A percentile compares a stretch with the other conserved stretches of the same genome.
These are phyloP conservation scores for Desmodesmus armatus DNA, from an alignment of 139 green algal species.

Conservation along the genomic window DNA sequence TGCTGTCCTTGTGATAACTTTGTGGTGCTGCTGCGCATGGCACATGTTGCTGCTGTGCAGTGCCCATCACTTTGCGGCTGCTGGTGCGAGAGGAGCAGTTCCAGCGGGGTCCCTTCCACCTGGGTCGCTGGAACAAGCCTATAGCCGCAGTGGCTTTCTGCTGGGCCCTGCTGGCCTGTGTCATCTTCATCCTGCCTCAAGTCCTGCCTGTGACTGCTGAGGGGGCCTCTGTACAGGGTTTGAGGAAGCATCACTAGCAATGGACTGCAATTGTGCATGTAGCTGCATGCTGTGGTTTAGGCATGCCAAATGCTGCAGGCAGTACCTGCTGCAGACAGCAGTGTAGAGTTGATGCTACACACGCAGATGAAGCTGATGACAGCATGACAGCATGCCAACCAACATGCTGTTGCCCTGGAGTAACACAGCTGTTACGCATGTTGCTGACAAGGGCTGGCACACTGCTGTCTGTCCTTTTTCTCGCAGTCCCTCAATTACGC, in stretches of 20 bases:
- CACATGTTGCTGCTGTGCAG: too few relatives aligned
- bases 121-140: conserved; percentile 48
- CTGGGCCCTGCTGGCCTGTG: conserved; percentile 52
- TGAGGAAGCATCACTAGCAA: too few relatives aligned
- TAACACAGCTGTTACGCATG: too few relatives aligned
- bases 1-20: too few relatives aligned
- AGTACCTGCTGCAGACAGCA: not conserved
- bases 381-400: not conserved
- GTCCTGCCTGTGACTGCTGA: conserved; percentile 54
- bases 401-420: not conserved
- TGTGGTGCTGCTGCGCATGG: too few relatives aligned
- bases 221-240: too few relatives aligned
- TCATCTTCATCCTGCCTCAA: conserved; percentile 57
- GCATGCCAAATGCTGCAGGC: not conserved
- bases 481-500: conserved; percentile 66
- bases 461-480: not conserved
- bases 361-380: not conserved
- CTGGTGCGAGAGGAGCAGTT: conserved; percentile 49
- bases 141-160: conserved; percentile 43
- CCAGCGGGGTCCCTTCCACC: conserved; percentile 59
- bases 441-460: too few relatives aligned
- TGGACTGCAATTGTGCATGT: not conserved
- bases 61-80: conserved; percentile 58
- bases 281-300: not conserved
- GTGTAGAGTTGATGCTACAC: not conserved